These are phyloP conservation scores for Chloranthus sessilifolius DNA, from an alignment of 164 flowering plant genomes.

Conservation along the genomic window DNA sequence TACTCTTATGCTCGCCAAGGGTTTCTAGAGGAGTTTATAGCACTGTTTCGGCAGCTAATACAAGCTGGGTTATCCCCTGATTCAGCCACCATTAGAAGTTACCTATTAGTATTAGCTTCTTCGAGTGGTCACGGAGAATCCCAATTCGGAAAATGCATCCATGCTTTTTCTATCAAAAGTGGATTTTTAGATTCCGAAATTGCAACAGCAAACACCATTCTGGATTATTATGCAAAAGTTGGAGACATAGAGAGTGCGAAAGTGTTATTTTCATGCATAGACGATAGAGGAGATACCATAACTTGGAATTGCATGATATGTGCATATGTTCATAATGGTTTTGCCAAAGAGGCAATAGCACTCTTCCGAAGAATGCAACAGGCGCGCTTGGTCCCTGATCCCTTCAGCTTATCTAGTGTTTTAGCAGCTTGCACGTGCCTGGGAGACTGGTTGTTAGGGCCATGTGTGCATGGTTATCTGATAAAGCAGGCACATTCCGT, in stretches of 20 bases:
- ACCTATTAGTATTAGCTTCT: constrained; percentile 12
- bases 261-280: constrained; percentile 6
- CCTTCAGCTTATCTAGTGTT: constrained; percentile 15
- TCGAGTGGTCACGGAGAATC: neutral
- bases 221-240: constrained; percentile 14
- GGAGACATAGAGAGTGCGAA: constrained; percentile 7
- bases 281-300: constrained; percentile 8
- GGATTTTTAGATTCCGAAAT: constrained; percentile 12
- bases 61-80: constrained; percentile 14
- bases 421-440: constrained; percentile 13
- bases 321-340: constrained; percentile 10
- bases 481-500: neutral
- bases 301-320: constrained; percentile 20
- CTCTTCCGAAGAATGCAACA: constrained; percentile 11
- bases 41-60: constrained; percentile 9
- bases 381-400: constrained; percentile 4
- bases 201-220: constrained; percentile 8
- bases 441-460: constrained; percentile 4
- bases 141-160: constrained; percentile 13
- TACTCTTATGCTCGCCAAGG: constrained; percentile 15
- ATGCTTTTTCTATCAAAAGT: constrained; percentile 12
- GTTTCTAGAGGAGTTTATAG: constrained; percentile 3
- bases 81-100: constrained; percentile 15
- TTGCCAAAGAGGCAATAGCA: neutral
- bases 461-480: constrained; percentile 8